These are phyloP conservation scores for Pelargonium australe DNA, from an alignment of 441 rosid genomes.

Conservation along the genomic window DNA sequence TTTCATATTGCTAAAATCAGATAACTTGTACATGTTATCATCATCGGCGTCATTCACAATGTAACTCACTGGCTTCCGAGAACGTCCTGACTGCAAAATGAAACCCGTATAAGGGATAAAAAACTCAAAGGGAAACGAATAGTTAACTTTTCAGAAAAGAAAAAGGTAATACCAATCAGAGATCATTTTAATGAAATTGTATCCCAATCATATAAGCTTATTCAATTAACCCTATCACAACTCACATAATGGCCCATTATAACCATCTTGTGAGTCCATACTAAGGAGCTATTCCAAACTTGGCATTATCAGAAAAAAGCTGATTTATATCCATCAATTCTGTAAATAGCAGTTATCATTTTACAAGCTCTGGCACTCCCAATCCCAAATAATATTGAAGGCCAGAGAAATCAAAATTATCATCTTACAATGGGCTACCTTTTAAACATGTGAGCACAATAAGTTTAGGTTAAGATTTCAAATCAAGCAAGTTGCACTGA, in stretches of 20 bases:
- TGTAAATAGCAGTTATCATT: no score
- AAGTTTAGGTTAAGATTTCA: neutral
- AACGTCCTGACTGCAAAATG: conserved; percentile 56
- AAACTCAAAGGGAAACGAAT: conserved; percentile 4
- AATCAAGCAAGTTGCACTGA: neutral
- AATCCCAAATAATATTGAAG: neutral
- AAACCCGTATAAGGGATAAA: conserved; percentile 13
- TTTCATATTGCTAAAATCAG: conserved; percentile 17
- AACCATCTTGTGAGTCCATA: conserved; percentile 1
- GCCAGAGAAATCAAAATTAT: neutral
- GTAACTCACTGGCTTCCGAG: conserved; percentile 54
- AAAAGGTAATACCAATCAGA: neutral
- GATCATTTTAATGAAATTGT: neutral
- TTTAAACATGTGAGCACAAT: no score
- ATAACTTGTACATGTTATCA: conserved; percentile 32
- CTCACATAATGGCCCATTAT: neutral
- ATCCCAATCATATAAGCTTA: neutral
- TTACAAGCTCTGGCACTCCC: neutral
- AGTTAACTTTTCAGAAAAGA: neutral
- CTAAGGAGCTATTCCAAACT: neutral
- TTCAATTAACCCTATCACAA: neutral
- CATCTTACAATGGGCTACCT: neutral
- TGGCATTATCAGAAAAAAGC: neutral
- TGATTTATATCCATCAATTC: neutral
- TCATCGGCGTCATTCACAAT: conserved; percentile 29